These are phyloP conservation scores for Dryas integrifolia DNA, from an alignment of 331 rosid genomes.

Conservation along the genomic window DNA sequence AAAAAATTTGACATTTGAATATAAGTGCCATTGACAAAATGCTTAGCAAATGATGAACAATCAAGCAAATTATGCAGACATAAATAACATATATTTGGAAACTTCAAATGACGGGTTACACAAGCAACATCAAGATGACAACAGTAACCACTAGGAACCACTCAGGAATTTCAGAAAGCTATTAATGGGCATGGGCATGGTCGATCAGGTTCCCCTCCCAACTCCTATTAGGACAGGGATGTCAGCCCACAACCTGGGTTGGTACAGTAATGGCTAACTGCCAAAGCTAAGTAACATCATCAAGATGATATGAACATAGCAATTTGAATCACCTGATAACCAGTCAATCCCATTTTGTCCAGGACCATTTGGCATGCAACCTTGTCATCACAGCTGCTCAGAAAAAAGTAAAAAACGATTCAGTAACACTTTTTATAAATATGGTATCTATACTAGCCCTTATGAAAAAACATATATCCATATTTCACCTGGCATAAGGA, in stretches of 20 bases:
- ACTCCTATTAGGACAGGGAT: conserved; percentile 1
- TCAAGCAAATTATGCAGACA: background rate
- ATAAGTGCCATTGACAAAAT: conserved; percentile 6
- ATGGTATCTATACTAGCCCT: background rate
- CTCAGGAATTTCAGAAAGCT: background rate
- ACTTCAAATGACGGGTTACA: background rate
- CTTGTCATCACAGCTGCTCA: conserved; percentile 84
- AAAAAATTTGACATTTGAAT: conserved; percentile 24
- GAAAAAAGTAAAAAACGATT: conserved; percentile 22
- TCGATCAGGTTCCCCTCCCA: background rate
- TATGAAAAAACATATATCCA: background rate
- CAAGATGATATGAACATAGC: conserved; percentile 5
- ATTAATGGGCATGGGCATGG: background rate
- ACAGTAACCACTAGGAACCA: background rate
- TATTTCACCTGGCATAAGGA: conserved; percentile 3
- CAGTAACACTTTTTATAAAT: conserved; percentile 13
- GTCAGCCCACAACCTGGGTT: background rate
- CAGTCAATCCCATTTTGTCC: conserved; percentile 84
- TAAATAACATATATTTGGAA: background rate
- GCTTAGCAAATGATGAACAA: background rate
- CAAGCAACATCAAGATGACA: background rate
- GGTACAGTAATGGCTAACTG: background rate
- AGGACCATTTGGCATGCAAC: conserved; percentile 84
- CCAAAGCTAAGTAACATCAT: background rate
- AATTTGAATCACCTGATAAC: conserved; percentile 80